Evolutionary conservation across 495 filamentous ascomycete species (phyloP).

Genomic region (Cladorrhinum samala): DNA sequence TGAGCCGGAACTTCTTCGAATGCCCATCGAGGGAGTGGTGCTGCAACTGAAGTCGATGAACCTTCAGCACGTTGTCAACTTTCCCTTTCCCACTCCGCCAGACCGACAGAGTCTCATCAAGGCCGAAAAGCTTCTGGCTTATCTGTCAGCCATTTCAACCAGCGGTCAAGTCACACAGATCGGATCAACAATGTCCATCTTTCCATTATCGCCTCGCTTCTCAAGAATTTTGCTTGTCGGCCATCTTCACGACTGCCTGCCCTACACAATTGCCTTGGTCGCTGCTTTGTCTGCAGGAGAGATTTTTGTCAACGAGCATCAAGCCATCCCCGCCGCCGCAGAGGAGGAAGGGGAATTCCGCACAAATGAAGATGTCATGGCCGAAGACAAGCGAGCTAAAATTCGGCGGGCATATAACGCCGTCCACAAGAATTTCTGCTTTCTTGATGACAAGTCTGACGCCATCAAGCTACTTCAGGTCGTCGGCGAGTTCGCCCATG

Average conservation of each 20-base stretch:
- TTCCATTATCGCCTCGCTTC: constrained; percentile 85
- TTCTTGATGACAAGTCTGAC: constrained; percentile 75
- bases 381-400: constrained; percentile 59
- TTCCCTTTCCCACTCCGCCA: constrained; percentile 95
- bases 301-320: constrained; percentile 78
- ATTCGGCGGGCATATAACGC: constrained; percentile 64
- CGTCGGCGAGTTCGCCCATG: constrained; percentile 73
- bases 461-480: constrained; percentile 86
- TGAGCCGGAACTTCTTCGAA: constrained; percentile 82
- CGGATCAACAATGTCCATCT: constrained; percentile 75
- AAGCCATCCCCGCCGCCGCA: constrained; percentile 52
- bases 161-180: constrained; percentile 69
- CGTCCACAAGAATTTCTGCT: constrained; percentile 72
- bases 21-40: constrained; percentile 88
- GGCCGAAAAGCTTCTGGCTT: constrained; percentile 78
- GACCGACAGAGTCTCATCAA: constrained; percentile 71
- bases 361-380: constrained; percentile 59
- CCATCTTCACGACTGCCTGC: constrained; percentile 72
- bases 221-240: constrained; percentile 85
- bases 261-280: constrained; percentile 84
- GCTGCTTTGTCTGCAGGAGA: constrained; percentile 83
- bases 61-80: constrained; percentile 82
- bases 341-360: constrained; percentile 46
- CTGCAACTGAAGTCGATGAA: constrained; percentile 95
- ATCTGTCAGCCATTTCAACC: constrained; percentile 60